phyloP scores from a whole-genome alignment of 106 monocot genomes.

The Triglochin maritima region DNA sequence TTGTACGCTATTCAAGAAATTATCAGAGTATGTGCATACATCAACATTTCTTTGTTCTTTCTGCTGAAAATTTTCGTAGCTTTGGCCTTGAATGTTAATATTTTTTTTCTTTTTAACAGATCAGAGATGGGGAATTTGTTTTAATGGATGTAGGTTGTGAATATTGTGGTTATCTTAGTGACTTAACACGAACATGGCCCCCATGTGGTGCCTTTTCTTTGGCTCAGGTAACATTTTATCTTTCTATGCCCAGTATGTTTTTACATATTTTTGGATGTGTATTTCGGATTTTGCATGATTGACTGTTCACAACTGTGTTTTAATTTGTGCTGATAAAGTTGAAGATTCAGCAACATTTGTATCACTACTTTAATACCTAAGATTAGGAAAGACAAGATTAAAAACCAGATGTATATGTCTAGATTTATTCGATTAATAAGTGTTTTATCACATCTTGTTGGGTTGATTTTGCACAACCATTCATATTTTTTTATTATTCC shows the following conservation, averaged over 20 bases:
- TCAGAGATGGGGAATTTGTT: slow-evolving; percentile 61
- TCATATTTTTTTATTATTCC: too few species aligned
- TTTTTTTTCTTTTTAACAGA: slow-evolving; percentile 37
- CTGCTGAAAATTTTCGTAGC: background rate
- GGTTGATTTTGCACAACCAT: too few species aligned
- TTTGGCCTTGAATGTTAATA: background rate
- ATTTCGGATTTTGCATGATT: background rate
- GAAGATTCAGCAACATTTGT: too few species aligned
- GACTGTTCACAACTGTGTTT: background rate
- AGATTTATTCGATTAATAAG: too few species aligned
- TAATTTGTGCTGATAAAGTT: too few species aligned
- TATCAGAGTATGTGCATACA: slow-evolving; percentile 52
- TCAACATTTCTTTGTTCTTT: background rate
- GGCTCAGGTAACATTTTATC: slow-evolving; percentile 36
- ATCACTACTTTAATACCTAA: too few species aligned
- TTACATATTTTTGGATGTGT: background rate
- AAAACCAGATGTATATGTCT: too few species aligned
- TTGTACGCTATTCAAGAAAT: slow-evolving; percentile 88
- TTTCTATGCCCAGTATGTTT: background rate
- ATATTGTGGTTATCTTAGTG: slow-evolving; percentile 93
- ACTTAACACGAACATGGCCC: slow-evolving; percentile 87
- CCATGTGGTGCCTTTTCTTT: slow-evolving; percentile 65
- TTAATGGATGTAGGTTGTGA: slow-evolving; percentile 99
- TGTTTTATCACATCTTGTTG: too few species aligned
- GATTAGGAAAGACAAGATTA: too few species aligned